Percentiles rank a stretch among this genome's conserved stretches.
These are phyloP conservation scores for Conringia planisiliqua DNA, from an alignment of 345 rosid species.

Conservation along the genomic window DNA sequence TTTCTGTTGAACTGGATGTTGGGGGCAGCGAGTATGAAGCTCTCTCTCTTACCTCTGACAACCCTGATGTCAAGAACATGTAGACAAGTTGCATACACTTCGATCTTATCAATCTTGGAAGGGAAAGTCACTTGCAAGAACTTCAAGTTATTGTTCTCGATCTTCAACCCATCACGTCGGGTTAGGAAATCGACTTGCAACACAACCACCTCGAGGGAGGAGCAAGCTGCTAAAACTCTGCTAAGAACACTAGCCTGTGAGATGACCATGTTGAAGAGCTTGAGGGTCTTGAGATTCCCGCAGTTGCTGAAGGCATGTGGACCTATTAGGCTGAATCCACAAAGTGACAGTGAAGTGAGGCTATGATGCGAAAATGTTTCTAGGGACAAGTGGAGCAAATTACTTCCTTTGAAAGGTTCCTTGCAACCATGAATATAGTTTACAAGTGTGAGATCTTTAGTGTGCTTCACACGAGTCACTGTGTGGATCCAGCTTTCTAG, in stretches of 20 bases:
- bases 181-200: background rate
- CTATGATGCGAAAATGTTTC: background rate
- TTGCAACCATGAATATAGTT: background rate
- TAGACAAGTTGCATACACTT: background rate
- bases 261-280: background rate
- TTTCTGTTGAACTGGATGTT: background rate
- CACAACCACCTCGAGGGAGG: constrained; percentile 20
- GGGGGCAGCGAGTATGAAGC: constrained; percentile 1
- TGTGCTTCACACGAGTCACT: background rate
- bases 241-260: background rate
- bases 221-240: background rate
- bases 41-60: background rate
- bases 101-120: background rate
- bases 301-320: background rate
- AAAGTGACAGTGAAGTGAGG: constrained; percentile 19
- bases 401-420: background rate
- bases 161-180: background rate
- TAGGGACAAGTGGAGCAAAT: background rate
- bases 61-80: constrained; percentile 1
- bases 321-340: background rate
- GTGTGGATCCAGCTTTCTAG: constrained; percentile 6
- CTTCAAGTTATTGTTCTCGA: constrained; percentile 15
- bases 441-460: background rate
- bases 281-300: constrained; percentile 7
- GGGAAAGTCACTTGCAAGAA: background rate